These are phyloP conservation scores for Emydomyces testavorans DNA, from an alignment of 2,329 filamentous ascomycete species.

Conservation along the genomic window DNA sequence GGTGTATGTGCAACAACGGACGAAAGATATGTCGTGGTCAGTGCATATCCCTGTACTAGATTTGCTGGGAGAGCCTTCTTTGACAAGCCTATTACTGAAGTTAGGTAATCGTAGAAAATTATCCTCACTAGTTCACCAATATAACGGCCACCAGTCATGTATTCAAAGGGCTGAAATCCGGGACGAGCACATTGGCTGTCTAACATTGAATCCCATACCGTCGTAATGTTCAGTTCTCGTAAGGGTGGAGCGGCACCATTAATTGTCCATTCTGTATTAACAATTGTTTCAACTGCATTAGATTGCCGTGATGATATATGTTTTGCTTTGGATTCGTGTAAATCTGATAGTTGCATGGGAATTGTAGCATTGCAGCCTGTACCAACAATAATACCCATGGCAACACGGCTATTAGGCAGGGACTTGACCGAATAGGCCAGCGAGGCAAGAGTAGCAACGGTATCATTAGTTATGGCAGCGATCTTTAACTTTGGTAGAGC, in stretches of 20 bases:
- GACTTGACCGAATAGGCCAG: conserved; percentile 61
- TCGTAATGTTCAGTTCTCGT: conserved; percentile 49
- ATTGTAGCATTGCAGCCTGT: conserved; percentile 75
- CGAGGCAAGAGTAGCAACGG: conserved; percentile 66
- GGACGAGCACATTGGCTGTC: conserved; percentile 57
- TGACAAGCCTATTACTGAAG: conserved; percentile 32
- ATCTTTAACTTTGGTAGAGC: conserved; percentile 56
- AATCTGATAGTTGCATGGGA: conserved; percentile 50
- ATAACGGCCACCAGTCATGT: conserved; percentile 71
- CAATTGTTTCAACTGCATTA: conserved; percentile 53
- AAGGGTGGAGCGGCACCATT: conserved; percentile 61
- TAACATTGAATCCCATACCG: conserved; percentile 57
- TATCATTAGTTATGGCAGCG: conserved; percentile 68
- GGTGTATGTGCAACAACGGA: conserved; percentile 49
- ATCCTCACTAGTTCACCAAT: conserved; percentile 64
- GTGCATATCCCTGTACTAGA: conserved; percentile 48
- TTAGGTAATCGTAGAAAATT: conserved; percentile 55
- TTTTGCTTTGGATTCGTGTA: conserved; percentile 53
- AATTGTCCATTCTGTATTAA: conserved; percentile 80
- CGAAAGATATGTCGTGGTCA: conserved; percentile 63
- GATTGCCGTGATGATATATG: conserved; percentile 38
- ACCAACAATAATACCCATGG: conserved; percentile 70
- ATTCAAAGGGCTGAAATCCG: conserved; percentile 72
- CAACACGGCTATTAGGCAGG: conserved; percentile 50
- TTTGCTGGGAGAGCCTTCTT: conserved; percentile 41